Conservation (phyloP, 192 early-diverging fungal genomes). For the Coemansia sp. region DNA sequence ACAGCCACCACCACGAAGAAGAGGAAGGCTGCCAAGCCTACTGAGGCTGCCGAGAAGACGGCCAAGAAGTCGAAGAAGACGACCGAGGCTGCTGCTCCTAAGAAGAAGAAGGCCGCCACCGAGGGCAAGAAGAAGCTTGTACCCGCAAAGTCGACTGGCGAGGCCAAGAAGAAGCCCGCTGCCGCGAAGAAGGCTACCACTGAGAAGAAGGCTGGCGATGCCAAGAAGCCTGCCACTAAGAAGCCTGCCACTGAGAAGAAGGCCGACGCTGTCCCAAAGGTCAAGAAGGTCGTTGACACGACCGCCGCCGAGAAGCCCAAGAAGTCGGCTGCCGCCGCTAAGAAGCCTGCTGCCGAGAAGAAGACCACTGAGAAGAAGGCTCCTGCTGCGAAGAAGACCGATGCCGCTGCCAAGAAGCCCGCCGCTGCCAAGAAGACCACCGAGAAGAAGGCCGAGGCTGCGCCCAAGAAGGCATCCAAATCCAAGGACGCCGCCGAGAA, state of each 20-base stretch:
- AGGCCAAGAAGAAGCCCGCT: conserved; percentile 19
- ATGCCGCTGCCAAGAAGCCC: conserved; percentile 7
- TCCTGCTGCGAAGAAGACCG: conserved; percentile 8
- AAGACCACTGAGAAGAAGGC: conserved; percentile 22
- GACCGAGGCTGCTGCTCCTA: not conserved
- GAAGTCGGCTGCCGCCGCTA: conserved; percentile 16
- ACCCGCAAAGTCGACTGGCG: conserved; percentile 14
- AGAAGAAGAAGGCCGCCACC: conserved; percentile 12
- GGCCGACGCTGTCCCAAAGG: conserved; percentile 10
- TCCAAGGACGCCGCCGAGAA: not conserved
- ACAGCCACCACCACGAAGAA: conserved; percentile 27
- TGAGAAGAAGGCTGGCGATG: conserved; percentile 17
- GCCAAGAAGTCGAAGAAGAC: conserved; percentile 16
- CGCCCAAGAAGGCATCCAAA: conserved; percentile 10
- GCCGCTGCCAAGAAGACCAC: conserved; percentile 10
- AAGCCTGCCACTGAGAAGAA: conserved; percentile 29
- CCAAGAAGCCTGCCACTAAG: conserved; percentile 24
- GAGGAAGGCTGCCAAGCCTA: conserved; percentile 35
- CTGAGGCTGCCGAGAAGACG: conserved; percentile 22
- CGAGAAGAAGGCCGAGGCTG: conserved; percentile 1
- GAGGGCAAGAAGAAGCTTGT: conserved; percentile 13
- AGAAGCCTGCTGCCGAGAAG: conserved; percentile 9
- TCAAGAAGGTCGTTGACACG: conserved; percentile 21
- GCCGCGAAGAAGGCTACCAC: conserved; percentile 19
- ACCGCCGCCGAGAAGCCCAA: conserved; percentile 19